Evolutionary conservation across 805 yeast genomes (phyloP).

Genomic region (Candida ficus): DNA sequence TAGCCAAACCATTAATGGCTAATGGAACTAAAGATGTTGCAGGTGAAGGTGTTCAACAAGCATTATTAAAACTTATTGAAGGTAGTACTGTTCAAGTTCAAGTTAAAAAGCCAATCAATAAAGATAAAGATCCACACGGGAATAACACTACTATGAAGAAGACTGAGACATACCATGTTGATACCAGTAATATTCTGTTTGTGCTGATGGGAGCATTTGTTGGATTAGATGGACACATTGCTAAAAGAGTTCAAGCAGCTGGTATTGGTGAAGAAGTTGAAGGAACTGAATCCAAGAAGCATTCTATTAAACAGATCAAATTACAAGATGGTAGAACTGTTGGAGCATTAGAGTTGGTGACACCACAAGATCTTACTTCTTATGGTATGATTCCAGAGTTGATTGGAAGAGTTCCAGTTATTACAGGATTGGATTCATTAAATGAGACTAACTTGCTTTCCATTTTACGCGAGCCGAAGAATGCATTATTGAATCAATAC

Average conservation of each 20-base stretch:
- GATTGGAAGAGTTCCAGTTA: constrained; percentile 53
- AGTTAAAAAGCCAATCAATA: constrained; percentile 37
- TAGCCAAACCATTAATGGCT: constrained; percentile 43
- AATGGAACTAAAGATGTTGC: constrained; percentile 52
- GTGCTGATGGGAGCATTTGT: constrained; percentile 60
- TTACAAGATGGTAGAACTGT: constrained; percentile 32
- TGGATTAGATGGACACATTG: constrained; percentile 47
- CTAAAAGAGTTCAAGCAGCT: constrained; percentile 31
- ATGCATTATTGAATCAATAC: constrained; percentile 49
- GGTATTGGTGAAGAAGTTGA: constrained; percentile 21
- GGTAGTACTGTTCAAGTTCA: constrained; percentile 48
- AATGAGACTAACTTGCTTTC: constrained; percentile 39
- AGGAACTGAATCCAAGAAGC: constrained; percentile 13
- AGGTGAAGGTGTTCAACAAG: constrained; percentile 65
- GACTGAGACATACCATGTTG: constrained; percentile 42
- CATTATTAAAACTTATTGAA: constrained; percentile 50
- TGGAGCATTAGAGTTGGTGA: constrained; percentile 40
- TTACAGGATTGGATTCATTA: constrained; percentile 44
- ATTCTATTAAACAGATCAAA: constrained; percentile 31
- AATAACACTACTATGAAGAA: constrained; percentile 30
- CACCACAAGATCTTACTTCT: constrained; percentile 45
- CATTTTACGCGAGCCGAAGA: constrained; percentile 51
- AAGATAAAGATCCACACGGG: constrained; percentile 24
- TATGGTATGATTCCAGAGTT: constrained; percentile 58
- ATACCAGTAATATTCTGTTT: constrained; percentile 52